A percentile compares a stretch with the other conserved stretches of the same genome.
Evolutionary conservation across 495 filamentous ascomycete genomes (phyloP).

Genomic region (Neurospora sp.): DNA sequence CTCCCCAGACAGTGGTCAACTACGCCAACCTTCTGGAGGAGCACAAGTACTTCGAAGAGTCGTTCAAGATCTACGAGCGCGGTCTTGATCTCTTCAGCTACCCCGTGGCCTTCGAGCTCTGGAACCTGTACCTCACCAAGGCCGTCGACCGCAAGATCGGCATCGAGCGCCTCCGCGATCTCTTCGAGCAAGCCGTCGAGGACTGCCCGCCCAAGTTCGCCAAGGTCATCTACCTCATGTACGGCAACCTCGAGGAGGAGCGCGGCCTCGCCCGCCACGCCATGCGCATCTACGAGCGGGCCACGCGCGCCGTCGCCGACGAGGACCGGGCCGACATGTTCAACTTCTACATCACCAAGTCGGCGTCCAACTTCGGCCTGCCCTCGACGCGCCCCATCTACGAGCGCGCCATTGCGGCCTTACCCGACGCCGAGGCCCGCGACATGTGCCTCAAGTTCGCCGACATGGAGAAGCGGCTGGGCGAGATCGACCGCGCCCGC

Average conservation of each 20-base stretch:
- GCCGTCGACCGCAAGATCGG: conserved; percentile 90
- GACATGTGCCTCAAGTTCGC: conserved; percentile 99
- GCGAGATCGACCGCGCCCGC: conserved; percentile 91
- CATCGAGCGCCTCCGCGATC: conserved; percentile 86
- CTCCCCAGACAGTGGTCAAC: conserved; percentile 96
- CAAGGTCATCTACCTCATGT: conserved; percentile 94
- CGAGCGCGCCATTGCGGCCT: conserved; percentile 81
- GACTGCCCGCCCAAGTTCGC: conserved; percentile 93
- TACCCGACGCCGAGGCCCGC: conserved; percentile 88
- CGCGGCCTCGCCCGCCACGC: conserved; percentile 91
- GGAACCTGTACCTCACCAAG: conserved; percentile 97
- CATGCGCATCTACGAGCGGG: conserved; percentile 98
- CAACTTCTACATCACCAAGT: conserved; percentile 99
- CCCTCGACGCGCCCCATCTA: conserved; percentile 96
- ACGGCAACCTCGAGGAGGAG: conserved; percentile 94
- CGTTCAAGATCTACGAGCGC: conserved; percentile 95
- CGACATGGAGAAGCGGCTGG: conserved; percentile 93
- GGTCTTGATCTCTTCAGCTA: conserved; percentile 96
- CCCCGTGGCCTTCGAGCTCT: conserved; percentile 94
- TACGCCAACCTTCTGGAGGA: conserved; percentile 96
- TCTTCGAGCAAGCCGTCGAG: conserved; percentile 96
- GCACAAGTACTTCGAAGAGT: conserved; percentile 92
- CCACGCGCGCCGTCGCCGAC: conserved; percentile 89
- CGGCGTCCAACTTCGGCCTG: conserved; percentile 93
- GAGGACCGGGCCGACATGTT: conserved; percentile 97